phyloP scores from a whole-genome alignment of 2,329 filamentous ascomycete genomes.

The Aspergillus niger region DNA sequence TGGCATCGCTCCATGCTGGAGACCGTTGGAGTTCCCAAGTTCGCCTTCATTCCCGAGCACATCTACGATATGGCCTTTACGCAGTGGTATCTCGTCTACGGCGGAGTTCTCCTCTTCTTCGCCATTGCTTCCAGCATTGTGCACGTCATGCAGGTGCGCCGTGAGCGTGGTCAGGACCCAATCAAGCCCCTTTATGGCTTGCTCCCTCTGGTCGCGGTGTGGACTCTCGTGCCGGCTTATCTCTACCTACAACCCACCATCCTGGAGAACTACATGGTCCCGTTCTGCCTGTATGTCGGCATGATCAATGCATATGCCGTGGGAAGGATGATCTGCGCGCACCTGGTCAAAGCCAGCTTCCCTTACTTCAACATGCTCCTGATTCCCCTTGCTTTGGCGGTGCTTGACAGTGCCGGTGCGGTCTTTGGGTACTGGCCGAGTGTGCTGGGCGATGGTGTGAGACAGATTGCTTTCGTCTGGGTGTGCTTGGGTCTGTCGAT shows the following conservation, averaged over 20 bases:
- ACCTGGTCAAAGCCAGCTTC: slow-evolving; percentile 83
- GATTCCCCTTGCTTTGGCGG: slow-evolving; percentile 73
- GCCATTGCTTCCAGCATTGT: slow-evolving; percentile 74
- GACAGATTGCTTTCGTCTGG: slow-evolving; percentile 91
- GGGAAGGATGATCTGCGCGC: slow-evolving; percentile 92
- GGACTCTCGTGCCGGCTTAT: slow-evolving; percentile 76
- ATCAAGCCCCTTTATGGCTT: slow-evolving; percentile 73
- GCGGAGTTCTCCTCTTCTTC: slow-evolving; percentile 74
- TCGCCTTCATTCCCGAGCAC: slow-evolving; percentile 64
- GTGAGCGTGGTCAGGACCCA: slow-evolving; percentile 69
- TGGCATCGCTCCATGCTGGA: slow-evolving; percentile 84
- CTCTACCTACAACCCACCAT: slow-evolving; percentile 83
- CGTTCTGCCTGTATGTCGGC: slow-evolving; percentile 85
- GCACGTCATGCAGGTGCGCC: slow-evolving; percentile 82
- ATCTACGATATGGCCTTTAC: slow-evolving; percentile 83
- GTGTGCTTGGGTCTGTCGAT: slow-evolving; percentile 79
- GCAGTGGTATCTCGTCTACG: slow-evolving; percentile 90
- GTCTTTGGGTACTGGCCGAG: slow-evolving; percentile 69
- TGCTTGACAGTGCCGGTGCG: slow-evolving; percentile 79
- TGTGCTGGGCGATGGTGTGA: slow-evolving; percentile 72
- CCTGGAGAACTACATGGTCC: slow-evolving; percentile 78
- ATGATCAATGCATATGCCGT: slow-evolving; percentile 93
- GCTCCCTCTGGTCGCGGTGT: slow-evolving; percentile 75
- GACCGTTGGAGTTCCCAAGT: slow-evolving; percentile 67
- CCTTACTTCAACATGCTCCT: slow-evolving; percentile 87